Base-by-base conservation (phyloP, 306 rosid species). In the Spatholobus suberectus region DNA sequence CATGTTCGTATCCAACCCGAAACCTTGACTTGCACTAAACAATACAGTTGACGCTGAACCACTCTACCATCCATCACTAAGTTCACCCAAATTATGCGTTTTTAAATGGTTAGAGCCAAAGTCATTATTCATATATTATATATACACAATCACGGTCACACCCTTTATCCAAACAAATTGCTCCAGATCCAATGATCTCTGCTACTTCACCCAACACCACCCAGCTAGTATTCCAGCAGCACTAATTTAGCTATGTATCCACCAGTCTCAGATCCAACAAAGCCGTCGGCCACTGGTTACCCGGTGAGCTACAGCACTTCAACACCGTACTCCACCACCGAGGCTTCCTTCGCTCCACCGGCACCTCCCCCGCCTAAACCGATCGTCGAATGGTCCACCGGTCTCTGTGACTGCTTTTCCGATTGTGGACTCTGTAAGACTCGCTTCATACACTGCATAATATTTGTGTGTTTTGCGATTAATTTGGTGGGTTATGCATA, bases 371-470 rank as follows among this genome's bases (percentile, higher is more conserved):
- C 1, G 0, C 49, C 76, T 9, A 84, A 71, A 15, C 75, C 79
- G 9, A 40, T 26, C 0, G 87, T 70, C 1, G 87, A 89, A 0
- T 92, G 97, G 97, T 90, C 93, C 43, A 81, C 90, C 27, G 92
- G 93, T 34, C 89, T 90, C 37, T 89, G 83, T 11, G 93, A 86
- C 26, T 92, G 95, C 88, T 80, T 57, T 82, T 88, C 95, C 59
- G 83, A 89, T 59, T 32, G 43, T 47, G 46, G 10, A 23, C 88
- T 40, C 76, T 89, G 93, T 88, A 79, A 32, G 66, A 4, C 52
- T 37, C 41, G 32, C 41, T 37, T 6, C 41, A n/a, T n/a, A n/a
- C n/a, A n/a, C n/a, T n/a, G n/a, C n/a, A n/a, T n/a, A n/a, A n/a
- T n/a, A n/a, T n/a, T n/a, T n/a, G n/a, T n/a, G n/a, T n/a, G n/a